Evolutionary conservation across 257 asterid genomes (phyloP), one percentile per base, ranked within the genome.

Genomic region (Solanum gandarillasii): DNA sequence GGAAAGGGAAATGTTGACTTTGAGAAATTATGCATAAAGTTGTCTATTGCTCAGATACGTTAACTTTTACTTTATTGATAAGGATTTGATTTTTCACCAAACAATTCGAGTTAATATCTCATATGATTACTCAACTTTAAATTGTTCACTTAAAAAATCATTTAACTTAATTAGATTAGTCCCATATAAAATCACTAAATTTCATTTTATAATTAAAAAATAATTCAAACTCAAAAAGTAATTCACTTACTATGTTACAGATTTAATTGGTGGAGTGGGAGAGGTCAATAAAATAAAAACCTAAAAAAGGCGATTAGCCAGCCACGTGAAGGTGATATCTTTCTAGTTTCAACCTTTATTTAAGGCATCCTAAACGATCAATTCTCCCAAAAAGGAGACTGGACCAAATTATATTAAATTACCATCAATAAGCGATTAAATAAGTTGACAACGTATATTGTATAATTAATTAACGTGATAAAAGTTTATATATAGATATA

Each of bases 21-120:
- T 23, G 60, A 39, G 84, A 41, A 72, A 20, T 7, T 25, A 78
- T 12, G 84, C n/a, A 72, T 32, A 34, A 71, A 31, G 1, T 12
- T 27, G 9, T 48, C 3, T 55, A 55, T 20, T 55, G 25, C 1
- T 55, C 0, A 5, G n/a, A 20, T 20, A 0, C 0, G 9, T 55
- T 1, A 6, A 55, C 2, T 55, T 52, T 52, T 52, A 52, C 0
- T 2, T 52, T 16, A 0, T 16, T 52, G 9, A 0, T 52, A 16
- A 55, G 0, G 4, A 4, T 2, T 55, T 55, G 1, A 55, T 55
- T 55, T 55, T 0, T 1, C 23, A 7, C 0, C 1, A 55, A 18
- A 55, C 0, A 1, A 20, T 55, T 52, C 0, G 4, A 18, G 10
- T 16, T 52, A 52, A 18, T 52, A 36, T 52, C n/a, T 52, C 62